A percentile compares a stretch with the other conserved stretches of the same genome.
phyloP scores from a whole-genome alignment of 768 basidiomycete species.

The Rhizopogon rudus region DNA sequence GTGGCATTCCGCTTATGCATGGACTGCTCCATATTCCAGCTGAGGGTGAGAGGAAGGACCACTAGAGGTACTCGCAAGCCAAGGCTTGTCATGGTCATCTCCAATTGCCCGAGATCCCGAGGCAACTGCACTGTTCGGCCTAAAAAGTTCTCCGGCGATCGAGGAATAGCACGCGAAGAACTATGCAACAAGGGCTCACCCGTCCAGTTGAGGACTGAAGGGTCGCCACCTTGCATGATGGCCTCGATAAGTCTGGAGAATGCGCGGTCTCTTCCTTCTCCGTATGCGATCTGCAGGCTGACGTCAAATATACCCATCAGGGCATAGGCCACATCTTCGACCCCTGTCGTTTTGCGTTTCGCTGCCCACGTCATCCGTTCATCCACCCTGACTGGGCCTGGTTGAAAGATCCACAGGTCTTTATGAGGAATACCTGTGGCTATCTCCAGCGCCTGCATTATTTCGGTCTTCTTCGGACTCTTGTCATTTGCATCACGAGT shows the following conservation, averaged over 20 bases:
- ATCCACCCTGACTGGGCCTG: background rate
- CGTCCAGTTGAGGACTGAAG: background rate
- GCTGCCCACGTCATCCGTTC: conserved; percentile 7
- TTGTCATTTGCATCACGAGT: background rate
- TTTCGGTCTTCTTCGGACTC: background rate
- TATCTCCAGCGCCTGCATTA: background rate
- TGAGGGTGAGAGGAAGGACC: no score
- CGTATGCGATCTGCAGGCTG: conserved; percentile 6
- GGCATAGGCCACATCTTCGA: conserved; percentile 8
- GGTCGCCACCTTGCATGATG: background rate
- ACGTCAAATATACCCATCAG: conserved; percentile 7
- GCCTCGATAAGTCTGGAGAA: background rate
- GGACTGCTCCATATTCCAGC: no score
- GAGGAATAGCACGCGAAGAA: no score
- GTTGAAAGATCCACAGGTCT: background rate
- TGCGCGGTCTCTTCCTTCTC: conserved; percentile 3
- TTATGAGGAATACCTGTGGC: background rate
- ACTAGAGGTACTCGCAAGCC: no score
- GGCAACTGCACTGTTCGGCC: no score
- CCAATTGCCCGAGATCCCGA: no score
- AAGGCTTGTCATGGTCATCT: no score
- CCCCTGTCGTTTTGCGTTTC: conserved; percentile 6
- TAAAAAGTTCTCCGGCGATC: no score
- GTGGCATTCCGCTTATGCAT: no score
- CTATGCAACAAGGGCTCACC: no score